These are phyloP conservation scores for Seiridium unicorne DNA, from an alignment of 2,329 filamentous ascomycete genomes.

Conservation along the genomic window DNA sequence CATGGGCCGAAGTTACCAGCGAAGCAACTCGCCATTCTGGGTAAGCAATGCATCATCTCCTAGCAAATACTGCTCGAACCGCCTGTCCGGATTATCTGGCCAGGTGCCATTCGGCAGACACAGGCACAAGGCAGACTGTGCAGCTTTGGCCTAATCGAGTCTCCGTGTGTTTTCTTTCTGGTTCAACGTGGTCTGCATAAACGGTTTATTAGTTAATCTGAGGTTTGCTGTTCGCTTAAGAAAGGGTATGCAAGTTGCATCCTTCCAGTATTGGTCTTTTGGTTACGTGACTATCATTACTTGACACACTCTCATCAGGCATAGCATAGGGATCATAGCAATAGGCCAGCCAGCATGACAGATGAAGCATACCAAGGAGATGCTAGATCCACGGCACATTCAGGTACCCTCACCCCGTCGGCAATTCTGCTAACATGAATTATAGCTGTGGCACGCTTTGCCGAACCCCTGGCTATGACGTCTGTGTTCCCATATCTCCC, in stretches of 20 bases:
- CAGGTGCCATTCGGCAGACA: too few relatives aligned
- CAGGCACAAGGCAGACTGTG: too few relatives aligned
- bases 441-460: constrained; percentile 73
- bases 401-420: constrained; percentile 19
- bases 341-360: background rate
- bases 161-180: too few relatives aligned
- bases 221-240: too few relatives aligned
- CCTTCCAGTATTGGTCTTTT: too few relatives aligned
- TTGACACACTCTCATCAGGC: constrained; percentile 9
- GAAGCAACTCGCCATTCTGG: constrained; percentile 75
- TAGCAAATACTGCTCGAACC: constrained; percentile 2
- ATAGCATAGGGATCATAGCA: background rate
- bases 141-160: too few relatives aligned
- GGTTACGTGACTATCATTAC: background rate
- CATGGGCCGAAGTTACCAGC: constrained; percentile 64
- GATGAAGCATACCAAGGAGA: background rate
- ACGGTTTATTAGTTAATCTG: too few relatives aligned
- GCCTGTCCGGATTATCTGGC: too few relatives aligned
- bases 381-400: background rate
- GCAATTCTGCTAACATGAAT: constrained; percentile 29
- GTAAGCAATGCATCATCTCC: constrained; percentile 45
- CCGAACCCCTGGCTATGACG: constrained; percentile 71
- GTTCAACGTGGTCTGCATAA: too few relatives aligned
- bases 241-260: too few relatives aligned
- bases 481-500: constrained; percentile 71